phyloP scores from a whole-genome alignment of 768 basidiomycete species.

The Coprinopsis cinerea region DNA sequence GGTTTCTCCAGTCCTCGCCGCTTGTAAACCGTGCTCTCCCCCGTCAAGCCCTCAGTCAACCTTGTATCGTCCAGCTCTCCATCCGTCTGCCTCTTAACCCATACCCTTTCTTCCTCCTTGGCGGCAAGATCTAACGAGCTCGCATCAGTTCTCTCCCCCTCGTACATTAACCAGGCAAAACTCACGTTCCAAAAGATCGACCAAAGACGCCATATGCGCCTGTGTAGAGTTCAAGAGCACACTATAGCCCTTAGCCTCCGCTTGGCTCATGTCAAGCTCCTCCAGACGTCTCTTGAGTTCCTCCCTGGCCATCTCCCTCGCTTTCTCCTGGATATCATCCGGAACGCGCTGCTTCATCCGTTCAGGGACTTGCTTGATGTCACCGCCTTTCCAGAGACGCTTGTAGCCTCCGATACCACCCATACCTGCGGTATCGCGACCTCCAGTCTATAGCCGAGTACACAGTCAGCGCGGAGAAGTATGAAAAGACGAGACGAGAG shows the following conservation, averaged over 20 bases:
- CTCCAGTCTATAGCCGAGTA: conserved; percentile 42
- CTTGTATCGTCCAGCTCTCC: conserved; percentile 65
- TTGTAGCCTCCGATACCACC: conserved; percentile 67
- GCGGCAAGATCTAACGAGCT: conserved; percentile 49
- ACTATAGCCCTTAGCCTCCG: conserved; percentile 54
- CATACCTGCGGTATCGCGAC: conserved; percentile 59
- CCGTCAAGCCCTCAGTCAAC: conserved; percentile 61
- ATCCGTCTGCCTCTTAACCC: conserved; percentile 67
- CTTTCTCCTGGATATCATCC: conserved; percentile 54
- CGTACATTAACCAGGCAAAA: not conserved
- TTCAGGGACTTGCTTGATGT: conserved; percentile 36
- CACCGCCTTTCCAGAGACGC: conserved; percentile 55
- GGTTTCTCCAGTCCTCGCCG: conserved; percentile 66
- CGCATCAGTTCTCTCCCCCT: not conserved
- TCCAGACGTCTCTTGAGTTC: conserved; percentile 57
- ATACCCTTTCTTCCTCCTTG: conserved; percentile 64
- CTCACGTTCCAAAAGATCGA: conserved; percentile 59
- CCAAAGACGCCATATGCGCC: conserved; percentile 52
- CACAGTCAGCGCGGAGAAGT: not conserved
- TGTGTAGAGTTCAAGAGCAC: conserved; percentile 47
- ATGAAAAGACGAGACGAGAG: conserved; percentile 1
- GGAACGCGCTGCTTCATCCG: conserved; percentile 52
- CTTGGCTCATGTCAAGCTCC: conserved; percentile 53
- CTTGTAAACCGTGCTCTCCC: conserved; percentile 66
- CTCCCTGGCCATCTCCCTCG: conserved; percentile 60